Base-by-base conservation (phyloP, 495 filamentous ascomycete species). In the Neurospora intermedia region DNA sequence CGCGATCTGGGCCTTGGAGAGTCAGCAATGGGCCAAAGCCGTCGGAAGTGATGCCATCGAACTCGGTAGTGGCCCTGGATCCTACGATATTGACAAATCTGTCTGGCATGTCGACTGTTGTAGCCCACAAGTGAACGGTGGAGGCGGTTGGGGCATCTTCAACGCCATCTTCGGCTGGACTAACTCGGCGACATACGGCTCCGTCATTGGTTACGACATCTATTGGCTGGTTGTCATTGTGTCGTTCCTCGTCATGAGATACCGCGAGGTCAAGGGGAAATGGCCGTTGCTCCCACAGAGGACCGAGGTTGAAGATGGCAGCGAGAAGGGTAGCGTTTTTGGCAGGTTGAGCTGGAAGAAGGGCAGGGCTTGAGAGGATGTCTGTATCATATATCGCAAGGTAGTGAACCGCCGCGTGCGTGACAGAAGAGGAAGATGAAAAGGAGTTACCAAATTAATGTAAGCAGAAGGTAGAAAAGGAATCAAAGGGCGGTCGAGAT, bases 81-180 rank as follows among this genome's bases (percentile, higher is more conserved):
- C 93, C 0, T 98, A 98, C 81, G 90, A 97, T 78, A 95, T 97
- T 75, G 84, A 85, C 39, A 82, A 89, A 75, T 94, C 89, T 69
- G 93, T 97, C 4, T 97, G 94, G 94, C 94, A 98, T 78, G 89
- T 97, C 69, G 96, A 97, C 77, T 97, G 92, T 84, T 96, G 93
- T 80, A 94, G 87, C 71, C 89, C 94, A 0, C 80, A 84, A 27
- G 69, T 91, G 18, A 89, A 89, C 70, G 92, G 92, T 42, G 93
- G 92, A 20, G 89, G 88, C 62, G 93, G 93, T 35, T 98, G 94
- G 94, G 94, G 93, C 62, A 88, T 97, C 78, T 96, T 97, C 85
- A 96, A 95, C 74, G 89, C 92, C 20, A 82, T 90, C 69, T 79
- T 93, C 10, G 94, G 94, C 31, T 98, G 94, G 94, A 88, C 89